Evolutionary conservation across 2,329 filamentous ascomycete genomes (phyloP).

Genomic region (Penicillium sp.): DNA sequence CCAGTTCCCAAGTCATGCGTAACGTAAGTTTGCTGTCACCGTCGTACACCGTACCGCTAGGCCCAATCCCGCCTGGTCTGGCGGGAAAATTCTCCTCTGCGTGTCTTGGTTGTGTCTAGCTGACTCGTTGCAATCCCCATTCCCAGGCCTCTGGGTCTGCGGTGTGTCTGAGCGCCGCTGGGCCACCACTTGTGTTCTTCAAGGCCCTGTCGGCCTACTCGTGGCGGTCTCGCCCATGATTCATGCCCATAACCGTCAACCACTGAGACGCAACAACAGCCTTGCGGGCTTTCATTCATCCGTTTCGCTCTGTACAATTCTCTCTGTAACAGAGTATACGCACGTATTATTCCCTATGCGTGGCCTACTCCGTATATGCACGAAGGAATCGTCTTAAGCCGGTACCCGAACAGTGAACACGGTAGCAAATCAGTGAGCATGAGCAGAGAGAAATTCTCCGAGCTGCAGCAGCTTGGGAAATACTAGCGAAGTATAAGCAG

Average conservation of each 20-base stretch:
- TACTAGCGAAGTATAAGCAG: background rate
- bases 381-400: background rate
- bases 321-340: no score
- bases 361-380: background rate
- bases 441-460: background rate
- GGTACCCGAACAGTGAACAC: background rate
- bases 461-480: background rate
- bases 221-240: background rate
- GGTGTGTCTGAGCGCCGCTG: background rate
- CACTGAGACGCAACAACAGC: background rate
- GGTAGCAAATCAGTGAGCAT: background rate
- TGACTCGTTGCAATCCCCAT: slow-evolving; percentile 3
- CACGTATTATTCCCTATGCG: no score
- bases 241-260: background rate
- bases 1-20: background rate
- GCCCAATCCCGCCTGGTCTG: background rate
- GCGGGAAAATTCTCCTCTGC: background rate
- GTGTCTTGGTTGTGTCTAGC: background rate
- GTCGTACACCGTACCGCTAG: background rate
- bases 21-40: background rate
- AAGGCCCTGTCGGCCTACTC: background rate
- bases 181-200: background rate
- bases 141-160: background rate
- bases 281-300: background rate
- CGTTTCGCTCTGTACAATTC: no score